A percentile compares a stretch with the other conserved stretches of the same genome.
Evolutionary conservation across 805 yeast species (phyloP).

Genomic region (Candida qinlingensis): DNA sequence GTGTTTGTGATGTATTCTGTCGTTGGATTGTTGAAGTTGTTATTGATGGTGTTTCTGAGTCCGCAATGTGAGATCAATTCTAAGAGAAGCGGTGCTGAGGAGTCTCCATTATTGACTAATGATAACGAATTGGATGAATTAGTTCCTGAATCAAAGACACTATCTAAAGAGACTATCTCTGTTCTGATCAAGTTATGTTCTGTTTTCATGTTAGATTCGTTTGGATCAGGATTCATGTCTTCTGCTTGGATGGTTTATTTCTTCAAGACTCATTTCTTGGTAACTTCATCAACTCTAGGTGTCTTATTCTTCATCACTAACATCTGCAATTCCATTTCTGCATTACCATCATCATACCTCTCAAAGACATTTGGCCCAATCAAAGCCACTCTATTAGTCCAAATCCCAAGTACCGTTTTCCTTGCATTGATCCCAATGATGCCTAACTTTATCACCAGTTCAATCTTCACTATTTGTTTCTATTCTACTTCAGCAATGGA

Average conservation of each 20-base stretch:
- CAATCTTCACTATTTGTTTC: conserved; percentile 46
- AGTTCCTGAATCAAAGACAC: not conserved
- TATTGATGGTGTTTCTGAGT: conserved; percentile 45
- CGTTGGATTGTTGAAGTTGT: conserved; percentile 48
- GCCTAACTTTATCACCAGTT: conserved; percentile 35
- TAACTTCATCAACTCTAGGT: conserved; percentile 59
- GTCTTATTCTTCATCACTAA: conserved; percentile 60
- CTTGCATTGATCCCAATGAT: conserved; percentile 49
- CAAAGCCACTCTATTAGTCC: conserved; percentile 65
- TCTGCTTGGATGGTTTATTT: conserved; percentile 85
- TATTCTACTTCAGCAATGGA: conserved; percentile 76
- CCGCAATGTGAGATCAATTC: conserved; percentile 43
- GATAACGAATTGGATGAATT: conserved; percentile 2
- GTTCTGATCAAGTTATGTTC: conserved; percentile 44
- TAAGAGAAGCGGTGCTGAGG: conserved; percentile 10
- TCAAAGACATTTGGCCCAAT: conserved; percentile 73
- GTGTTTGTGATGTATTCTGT: conserved; percentile 53
- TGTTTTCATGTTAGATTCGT: conserved; percentile 77
- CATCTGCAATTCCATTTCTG: conserved; percentile 58
- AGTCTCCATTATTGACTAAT: conserved; percentile 21
- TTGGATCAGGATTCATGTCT: conserved; percentile 87
- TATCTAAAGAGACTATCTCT: conserved; percentile 38
- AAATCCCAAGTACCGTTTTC: conserved; percentile 71
- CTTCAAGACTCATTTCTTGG: conserved; percentile 50
- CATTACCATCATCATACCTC: conserved; percentile 70